Percentiles rank a stretch among this genome's conserved stretches.
These are phyloP conservation scores for Blastomyces emzantsi DNA, from an alignment of 2,329 filamentous ascomycete genomes.

Conservation along the genomic window DNA sequence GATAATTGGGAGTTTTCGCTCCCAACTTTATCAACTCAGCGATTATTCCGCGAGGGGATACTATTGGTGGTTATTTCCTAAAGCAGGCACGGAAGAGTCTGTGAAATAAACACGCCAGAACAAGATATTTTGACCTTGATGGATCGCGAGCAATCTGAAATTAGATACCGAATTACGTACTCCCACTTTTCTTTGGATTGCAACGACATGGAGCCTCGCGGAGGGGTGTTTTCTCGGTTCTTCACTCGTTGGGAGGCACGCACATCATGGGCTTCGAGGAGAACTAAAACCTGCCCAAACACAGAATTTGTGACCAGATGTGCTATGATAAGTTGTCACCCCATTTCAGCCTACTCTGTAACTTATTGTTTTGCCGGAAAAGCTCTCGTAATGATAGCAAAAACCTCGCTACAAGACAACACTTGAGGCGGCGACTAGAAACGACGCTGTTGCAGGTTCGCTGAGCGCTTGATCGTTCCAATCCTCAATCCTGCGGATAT, in stretches of 20 bases:
- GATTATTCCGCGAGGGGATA: no score
- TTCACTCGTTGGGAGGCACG: no score
- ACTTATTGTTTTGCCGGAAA: not conserved
- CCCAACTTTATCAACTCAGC: not conserved
- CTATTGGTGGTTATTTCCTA: no score
- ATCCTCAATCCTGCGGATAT: not conserved
- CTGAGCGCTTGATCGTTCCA: not conserved
- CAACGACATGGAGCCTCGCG: not conserved
- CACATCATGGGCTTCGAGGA: no score
- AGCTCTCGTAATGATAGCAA: not conserved
- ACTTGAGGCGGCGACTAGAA: not conserved
- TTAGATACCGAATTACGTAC: not conserved
- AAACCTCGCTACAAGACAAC: not conserved
- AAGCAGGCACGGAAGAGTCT: not conserved
- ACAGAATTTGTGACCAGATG: no score
- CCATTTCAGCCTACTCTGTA: no score
- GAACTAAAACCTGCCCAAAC: no score
- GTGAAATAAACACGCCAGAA: not conserved
- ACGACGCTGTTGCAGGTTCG: not conserved
- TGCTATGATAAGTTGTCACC: no score
- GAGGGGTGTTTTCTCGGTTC: not conserved
- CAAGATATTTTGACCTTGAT: not conserved
- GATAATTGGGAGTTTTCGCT: not conserved
- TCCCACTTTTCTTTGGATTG: not conserved
- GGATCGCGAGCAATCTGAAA: not conserved